phyloP scores from a whole-genome alignment of 805 yeast genomes.

The Monosporozyma solicola region DNA sequence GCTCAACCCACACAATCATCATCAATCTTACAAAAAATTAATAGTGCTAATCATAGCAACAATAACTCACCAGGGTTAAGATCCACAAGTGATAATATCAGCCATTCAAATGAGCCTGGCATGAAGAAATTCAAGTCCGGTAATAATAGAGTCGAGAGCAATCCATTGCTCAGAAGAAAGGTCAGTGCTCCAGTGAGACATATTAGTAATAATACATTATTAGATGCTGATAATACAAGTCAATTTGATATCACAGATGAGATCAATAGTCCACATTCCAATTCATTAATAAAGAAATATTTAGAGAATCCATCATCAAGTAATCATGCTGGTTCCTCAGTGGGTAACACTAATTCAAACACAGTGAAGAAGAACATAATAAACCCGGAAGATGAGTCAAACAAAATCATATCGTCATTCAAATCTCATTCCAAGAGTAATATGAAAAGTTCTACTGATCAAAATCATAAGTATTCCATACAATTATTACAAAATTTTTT shows the following conservation, averaged over 20 bases:
- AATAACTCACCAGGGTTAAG: slow-evolving; percentile 6
- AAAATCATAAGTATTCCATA: slow-evolving; percentile 1
- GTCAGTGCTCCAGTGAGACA: slow-evolving; percentile 16
- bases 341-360: background rate
- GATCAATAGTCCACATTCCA: slow-evolving; percentile 16
- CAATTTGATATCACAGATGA: slow-evolving; percentile 27
- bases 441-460: background rate
- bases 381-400: background rate
- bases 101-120: background rate
- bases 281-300: slow-evolving; percentile 22
- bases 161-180: slow-evolving; percentile 11
- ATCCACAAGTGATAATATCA: slow-evolving; percentile 20
- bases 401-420: background rate
- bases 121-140: slow-evolving; percentile 6
- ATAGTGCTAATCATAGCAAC: background rate
- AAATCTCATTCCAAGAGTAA: background rate
- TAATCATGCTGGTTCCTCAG: background rate
- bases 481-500: slow-evolving; percentile 15
- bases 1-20: slow-evolving; percentile 26
- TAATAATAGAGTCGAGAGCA: background rate
- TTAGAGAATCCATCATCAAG: slow-evolving; percentile 8
- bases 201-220: background rate
- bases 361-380: slow-evolving; percentile 2
- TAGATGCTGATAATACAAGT: slow-evolving; percentile 3
- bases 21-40: slow-evolving; percentile 4